phyloP scores from a whole-genome alignment of 176 grass and related monocot species.

The Chrysopogon serrulatus region DNA sequence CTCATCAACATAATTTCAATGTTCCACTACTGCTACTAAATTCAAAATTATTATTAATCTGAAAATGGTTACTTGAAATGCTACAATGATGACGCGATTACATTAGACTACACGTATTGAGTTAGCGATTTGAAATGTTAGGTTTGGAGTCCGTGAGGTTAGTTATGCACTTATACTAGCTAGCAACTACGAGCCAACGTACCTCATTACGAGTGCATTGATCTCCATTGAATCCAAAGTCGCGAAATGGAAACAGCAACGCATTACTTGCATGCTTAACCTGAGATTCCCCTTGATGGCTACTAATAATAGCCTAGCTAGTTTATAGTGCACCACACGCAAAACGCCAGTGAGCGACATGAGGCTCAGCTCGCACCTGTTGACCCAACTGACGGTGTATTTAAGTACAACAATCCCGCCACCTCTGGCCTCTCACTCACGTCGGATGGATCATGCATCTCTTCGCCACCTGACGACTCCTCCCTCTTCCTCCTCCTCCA shows the following conservation, averaged over 20 bases:
- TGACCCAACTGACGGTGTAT: neutral
- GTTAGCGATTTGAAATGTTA: too few relatives aligned
- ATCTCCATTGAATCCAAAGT: neutral
- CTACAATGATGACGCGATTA: neutral
- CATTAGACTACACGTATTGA: neutral
- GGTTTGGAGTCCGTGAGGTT: neutral
- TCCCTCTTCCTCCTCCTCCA: neutral
- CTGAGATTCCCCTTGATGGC: neutral
- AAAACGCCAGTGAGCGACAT: neutral
- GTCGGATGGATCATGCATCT: neutral
- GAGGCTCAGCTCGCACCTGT: neutral
- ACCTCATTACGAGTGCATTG: neutral
- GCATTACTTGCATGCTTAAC: neutral
- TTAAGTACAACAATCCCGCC: neutral
- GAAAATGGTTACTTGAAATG: neutral
- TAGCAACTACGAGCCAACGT: neutral
- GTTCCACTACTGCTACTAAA: neutral
- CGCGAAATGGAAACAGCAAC: neutral
- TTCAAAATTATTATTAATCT: neutral
- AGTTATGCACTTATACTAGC: neutral
- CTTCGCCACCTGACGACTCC: neutral
- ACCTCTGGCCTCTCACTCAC: neutral
- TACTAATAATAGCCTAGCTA: neutral
- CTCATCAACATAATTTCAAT: neutral
- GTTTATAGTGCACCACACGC: slow-evolving; percentile 3